phyloP scores from a whole-genome alignment of 1,139 yeast genomes.

The Candida labiduridarum region DNA sequence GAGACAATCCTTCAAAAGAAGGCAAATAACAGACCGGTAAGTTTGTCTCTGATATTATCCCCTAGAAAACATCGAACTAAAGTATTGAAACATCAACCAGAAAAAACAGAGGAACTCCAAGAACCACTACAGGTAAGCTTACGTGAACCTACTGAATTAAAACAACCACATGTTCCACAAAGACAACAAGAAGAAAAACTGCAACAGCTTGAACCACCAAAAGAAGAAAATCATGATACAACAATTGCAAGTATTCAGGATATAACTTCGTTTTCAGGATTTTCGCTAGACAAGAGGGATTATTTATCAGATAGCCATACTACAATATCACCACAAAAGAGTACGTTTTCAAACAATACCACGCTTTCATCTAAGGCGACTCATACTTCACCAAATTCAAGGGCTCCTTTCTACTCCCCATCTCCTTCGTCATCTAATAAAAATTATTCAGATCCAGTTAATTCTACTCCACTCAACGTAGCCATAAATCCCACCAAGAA shows the following conservation, averaged over 20 bases:
- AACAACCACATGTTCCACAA: not conserved
- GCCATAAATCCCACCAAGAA: not conserved
- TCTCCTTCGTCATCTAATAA: not conserved
- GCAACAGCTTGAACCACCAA: not conserved
- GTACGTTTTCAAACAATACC: not conserved
- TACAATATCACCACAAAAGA: not conserved
- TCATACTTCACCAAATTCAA: not conserved
- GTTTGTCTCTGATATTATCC: not conserved
- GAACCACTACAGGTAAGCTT: not conserved
- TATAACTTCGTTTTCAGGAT: conserved; percentile 5
- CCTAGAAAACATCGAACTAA: not conserved
- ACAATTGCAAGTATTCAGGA: not conserved
- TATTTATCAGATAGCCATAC: not conserved
- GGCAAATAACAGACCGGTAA: not conserved
- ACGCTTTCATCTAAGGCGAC: not conserved
- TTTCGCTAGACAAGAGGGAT: not conserved
- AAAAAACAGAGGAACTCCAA: not conserved
- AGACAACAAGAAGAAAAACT: not conserved
- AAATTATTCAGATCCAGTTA: not conserved
- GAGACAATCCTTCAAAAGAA: not conserved
- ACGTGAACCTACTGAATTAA: not conserved
- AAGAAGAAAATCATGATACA: conserved; percentile 1
- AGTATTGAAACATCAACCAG: not conserved
- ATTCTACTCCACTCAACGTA: not conserved
- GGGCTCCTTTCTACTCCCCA: not conserved